These are phyloP conservation scores for Leishmania braziliensis DNA, from an alignment of 208 protist genomes.

Conservation along the genomic window DNA sequence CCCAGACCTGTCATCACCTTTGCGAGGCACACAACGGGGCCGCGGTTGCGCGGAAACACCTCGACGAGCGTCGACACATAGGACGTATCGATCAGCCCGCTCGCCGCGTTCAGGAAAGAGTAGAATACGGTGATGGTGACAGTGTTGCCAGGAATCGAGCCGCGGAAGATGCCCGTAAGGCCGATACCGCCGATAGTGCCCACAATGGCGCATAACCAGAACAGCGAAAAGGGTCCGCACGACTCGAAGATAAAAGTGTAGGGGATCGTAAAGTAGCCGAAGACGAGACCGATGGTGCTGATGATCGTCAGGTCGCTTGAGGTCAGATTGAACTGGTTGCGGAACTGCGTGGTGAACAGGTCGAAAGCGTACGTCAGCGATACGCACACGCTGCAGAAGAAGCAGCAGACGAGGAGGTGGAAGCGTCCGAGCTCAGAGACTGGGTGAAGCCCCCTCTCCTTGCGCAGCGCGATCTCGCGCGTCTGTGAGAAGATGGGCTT, in stretches of 20 bases:
- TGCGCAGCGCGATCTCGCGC: conserved; percentile 34
- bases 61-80: conserved; percentile 64
- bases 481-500: conserved; percentile 44
- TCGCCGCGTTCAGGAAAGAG: conserved; percentile 54
- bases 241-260: conserved; percentile 70
- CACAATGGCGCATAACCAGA: conserved; percentile 36
- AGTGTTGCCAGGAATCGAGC: conserved; percentile 50
- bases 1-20: conserved; percentile 82
- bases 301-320: conserved; percentile 67
- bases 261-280: conserved; percentile 67
- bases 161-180: conserved; percentile 42
- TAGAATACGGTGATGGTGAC: conserved; percentile 62
- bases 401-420: conserved; percentile 60
- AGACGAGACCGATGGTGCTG: conserved; percentile 75
- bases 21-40: conserved; percentile 60
- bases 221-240: conserved; percentile 46
- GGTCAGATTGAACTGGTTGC: conserved; percentile 37
- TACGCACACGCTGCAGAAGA: conserved; percentile 68
- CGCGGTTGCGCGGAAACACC: conserved; percentile 69
- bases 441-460: conserved; percentile 38
- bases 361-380: conserved; percentile 74
- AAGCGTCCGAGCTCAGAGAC: conserved; percentile 64
- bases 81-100: conserved; percentile 50
- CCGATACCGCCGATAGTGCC: conserved; percentile 44
- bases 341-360: conserved; percentile 61